Conservation (phyloP, 2,329 filamentous ascomycete genomes). For the Aspergillus puulaauensis region DNA sequence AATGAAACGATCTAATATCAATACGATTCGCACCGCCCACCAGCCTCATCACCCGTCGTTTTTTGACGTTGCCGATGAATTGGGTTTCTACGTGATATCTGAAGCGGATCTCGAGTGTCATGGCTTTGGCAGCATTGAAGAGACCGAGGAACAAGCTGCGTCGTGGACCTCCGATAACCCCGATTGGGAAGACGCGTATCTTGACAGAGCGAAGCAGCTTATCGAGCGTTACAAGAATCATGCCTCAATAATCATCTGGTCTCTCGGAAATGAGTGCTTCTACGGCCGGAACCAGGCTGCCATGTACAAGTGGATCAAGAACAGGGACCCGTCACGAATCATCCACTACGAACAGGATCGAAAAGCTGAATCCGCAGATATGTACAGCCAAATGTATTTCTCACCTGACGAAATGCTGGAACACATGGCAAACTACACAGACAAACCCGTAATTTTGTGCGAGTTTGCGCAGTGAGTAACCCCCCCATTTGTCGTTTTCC, state of each 20-base stretch:
- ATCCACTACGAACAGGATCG: conserved; percentile 68
- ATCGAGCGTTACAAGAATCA: conserved; percentile 71
- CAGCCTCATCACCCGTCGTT: conserved; percentile 52
- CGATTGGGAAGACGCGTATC: conserved; percentile 51
- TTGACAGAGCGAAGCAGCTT: conserved; percentile 65
- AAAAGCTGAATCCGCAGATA: conserved; percentile 61
- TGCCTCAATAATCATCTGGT: conserved; percentile 70
- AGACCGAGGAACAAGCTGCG: neutral
- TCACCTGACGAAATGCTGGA: conserved; percentile 53
- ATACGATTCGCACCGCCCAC: conserved; percentile 68
- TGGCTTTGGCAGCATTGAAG: conserved; percentile 8
- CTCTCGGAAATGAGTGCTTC: conserved; percentile 71
- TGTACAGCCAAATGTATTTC: conserved; percentile 69
- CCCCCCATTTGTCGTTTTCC: neutral
- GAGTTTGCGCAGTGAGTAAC: conserved; percentile 47
- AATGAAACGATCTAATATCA: conserved; percentile 72
- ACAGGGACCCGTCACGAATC: conserved; percentile 56
- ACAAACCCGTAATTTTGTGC: conserved; percentile 44
- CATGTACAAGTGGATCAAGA: conserved; percentile 65
- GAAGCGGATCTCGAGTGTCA: conserved; percentile 15
- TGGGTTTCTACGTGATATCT: conserved; percentile 10
- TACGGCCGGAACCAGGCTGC: conserved; percentile 67
- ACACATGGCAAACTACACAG: conserved; percentile 31
- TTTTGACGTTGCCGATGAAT: conserved; percentile 11
- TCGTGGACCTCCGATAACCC: conserved; percentile 14